These are phyloP conservation scores for Casuarina cunninghamiana DNA, from an alignment of 306 rosid species.

Conservation along the genomic window DNA sequence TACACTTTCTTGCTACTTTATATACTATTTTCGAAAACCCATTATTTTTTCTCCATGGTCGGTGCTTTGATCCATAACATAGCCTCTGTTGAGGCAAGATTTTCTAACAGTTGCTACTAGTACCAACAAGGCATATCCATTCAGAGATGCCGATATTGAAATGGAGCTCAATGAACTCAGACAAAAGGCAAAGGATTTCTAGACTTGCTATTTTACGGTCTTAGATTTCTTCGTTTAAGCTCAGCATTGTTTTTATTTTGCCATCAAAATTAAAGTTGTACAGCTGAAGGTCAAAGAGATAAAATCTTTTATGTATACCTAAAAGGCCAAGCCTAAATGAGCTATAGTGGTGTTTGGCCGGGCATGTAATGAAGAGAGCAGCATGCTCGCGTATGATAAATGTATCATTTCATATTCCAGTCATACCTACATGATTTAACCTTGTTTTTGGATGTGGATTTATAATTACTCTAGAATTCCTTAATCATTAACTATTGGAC, in stretches of 20 bases:
- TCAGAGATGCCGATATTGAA: conserved; percentile 55
- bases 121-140: conserved; percentile 40
- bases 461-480: neutral
- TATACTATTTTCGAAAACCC: no score
- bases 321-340: conserved; percentile 26
- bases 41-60: no score
- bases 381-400: conserved; percentile 13
- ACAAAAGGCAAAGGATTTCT: conserved; percentile 48
- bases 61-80: no score
- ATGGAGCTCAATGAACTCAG: conserved; percentile 56
- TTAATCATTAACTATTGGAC: neutral
- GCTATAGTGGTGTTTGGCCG: conserved; percentile 2
- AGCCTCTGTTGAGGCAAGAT: no score
- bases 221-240: conserved; percentile 16
- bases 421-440: neutral
- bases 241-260: conserved; percentile 23
- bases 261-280: conserved; percentile 24
- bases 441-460: conserved; percentile 21
- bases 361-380: conserved; percentile 13
- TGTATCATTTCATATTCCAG: neutral
- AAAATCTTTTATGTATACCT: conserved; percentile 47
- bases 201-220: neutral
- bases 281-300: conserved; percentile 34
- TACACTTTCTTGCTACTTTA: no score
- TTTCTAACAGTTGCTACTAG: no score